These are phyloP conservation scores for Penicillium sp. DNA, from an alignment of 2,329 filamentous ascomycete genomes.

Conservation along the genomic window DNA sequence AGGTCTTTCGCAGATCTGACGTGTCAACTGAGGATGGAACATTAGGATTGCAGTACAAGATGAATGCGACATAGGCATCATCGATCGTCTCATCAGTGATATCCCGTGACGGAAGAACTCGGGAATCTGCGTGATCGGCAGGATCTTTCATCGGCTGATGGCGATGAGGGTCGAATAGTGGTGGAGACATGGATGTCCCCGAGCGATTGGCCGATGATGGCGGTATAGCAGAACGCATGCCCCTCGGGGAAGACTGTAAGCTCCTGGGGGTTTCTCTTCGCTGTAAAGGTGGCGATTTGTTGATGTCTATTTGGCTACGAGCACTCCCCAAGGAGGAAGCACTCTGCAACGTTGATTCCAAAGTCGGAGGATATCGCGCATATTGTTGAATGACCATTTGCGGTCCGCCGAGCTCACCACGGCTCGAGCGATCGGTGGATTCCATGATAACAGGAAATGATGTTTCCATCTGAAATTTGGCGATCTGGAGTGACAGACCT, in stretches of 20 bases:
- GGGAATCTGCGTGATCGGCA: constrained; percentile 45
- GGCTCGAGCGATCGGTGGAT: constrained; percentile 23
- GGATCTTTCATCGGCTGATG: constrained; percentile 31
- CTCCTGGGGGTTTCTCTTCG: constrained; percentile 40
- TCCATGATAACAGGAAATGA: constrained; percentile 32
- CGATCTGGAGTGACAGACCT: not conserved
- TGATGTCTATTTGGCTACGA: constrained; percentile 31
- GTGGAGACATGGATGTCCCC: constrained; percentile 42
- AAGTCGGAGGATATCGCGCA: constrained; percentile 35
- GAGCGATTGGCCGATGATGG: constrained; percentile 28
- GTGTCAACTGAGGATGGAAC: constrained; percentile 70
- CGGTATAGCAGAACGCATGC: constrained; percentile 29
- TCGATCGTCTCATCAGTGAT: constrained; percentile 71
- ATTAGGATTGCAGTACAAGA: constrained; percentile 86
- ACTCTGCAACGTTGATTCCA: constrained; percentile 37
- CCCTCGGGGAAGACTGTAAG: constrained; percentile 39
- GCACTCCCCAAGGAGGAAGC: constrained; percentile 38
- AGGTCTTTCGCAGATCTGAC: constrained; percentile 67
- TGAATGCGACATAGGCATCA: constrained; percentile 78
- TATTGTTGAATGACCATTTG: constrained; percentile 40
- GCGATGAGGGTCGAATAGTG: constrained; percentile 32
- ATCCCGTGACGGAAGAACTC: constrained; percentile 62
- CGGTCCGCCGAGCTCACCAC: constrained; percentile 23
- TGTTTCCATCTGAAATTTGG: constrained; percentile 28
- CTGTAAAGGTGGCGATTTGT: constrained; percentile 37